Evolutionary conservation across 805 yeast genomes (phyloP).

Genomic region (Diddensiella santjacobensis): DNA sequence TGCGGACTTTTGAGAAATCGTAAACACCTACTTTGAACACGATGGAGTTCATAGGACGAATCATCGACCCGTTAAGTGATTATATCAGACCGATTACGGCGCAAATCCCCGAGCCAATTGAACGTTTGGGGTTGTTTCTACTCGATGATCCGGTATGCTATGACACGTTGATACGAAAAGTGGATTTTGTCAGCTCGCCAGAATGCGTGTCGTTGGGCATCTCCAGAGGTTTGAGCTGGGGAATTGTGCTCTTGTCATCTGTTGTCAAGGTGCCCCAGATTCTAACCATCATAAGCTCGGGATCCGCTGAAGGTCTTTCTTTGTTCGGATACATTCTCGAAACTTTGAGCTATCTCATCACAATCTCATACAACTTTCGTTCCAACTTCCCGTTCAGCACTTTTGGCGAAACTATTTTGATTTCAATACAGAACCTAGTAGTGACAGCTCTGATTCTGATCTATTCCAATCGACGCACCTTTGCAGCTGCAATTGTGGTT

Average conservation of each 20-base stretch:
- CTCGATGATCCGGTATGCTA: constrained; percentile 26
- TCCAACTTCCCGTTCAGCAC: constrained; percentile 36
- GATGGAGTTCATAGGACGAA: constrained; percentile 15
- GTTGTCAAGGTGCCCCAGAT: constrained; percentile 43
- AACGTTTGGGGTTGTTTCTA: constrained; percentile 20
- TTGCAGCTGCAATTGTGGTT: constrained; percentile 21
- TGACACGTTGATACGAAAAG: constrained; percentile 23
- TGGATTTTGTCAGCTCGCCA: constrained; percentile 23
- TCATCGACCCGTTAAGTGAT: constrained; percentile 18
- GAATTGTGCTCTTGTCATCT: constrained; percentile 37
- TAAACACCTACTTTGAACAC: too few species aligned
- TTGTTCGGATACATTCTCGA: constrained; percentile 35
- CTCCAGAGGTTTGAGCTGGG: constrained; percentile 36
- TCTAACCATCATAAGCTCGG: constrained; percentile 30
- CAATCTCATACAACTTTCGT: constrained; percentile 38
- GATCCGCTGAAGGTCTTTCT: constrained; percentile 38
- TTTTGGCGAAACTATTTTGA: constrained; percentile 39
- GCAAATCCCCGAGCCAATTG: constrained; percentile 25
- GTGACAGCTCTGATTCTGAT: constrained; percentile 32
- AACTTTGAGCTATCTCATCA: constrained; percentile 33
- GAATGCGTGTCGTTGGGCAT: constrained; percentile 32
- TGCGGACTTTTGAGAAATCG: too few species aligned
- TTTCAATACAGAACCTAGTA: constrained; percentile 36
- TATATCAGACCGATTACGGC: constrained; percentile 19
- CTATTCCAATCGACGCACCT: constrained; percentile 23